Evolutionary conservation across 2,329 filamentous ascomycete species (phyloP).

Genomic region (Cyanodermella asteris): DNA sequence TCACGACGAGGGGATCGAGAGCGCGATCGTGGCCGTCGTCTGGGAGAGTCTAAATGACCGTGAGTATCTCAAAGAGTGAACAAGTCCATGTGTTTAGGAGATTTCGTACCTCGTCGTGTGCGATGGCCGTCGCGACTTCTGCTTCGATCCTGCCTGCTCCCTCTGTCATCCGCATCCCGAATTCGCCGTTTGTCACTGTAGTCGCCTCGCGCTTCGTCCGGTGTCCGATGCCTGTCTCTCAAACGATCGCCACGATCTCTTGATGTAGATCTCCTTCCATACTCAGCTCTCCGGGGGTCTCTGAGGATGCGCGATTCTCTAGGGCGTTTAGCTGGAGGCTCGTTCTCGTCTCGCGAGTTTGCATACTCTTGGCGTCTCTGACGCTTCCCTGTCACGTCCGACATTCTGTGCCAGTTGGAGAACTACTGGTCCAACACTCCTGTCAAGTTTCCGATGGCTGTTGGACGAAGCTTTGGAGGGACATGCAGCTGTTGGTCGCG

Average conservation of each 20-base stretch:
- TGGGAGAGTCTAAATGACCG: constrained; percentile 11
- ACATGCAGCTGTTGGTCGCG: too few species aligned
- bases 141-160: constrained; percentile 15
- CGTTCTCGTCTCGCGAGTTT: too few species aligned
- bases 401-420: too few species aligned
- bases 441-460: too few species aligned
- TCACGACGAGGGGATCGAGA: constrained; percentile 7
- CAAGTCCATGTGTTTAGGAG: constrained; percentile 1
- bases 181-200: constrained; percentile 14
- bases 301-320: too few species aligned
- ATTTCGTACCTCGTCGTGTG: constrained; percentile 20
- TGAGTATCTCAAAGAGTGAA: constrained; percentile 2
- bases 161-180: constrained; percentile 17
- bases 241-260: constrained; percentile 15
- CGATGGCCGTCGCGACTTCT: constrained; percentile 13
- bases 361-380: too few species aligned
- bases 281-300: too few species aligned
- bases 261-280: constrained; percentile 10
- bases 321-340: too few species aligned
- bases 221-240: constrained; percentile 18
- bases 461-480: too few species aligned
- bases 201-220: constrained; percentile 23
- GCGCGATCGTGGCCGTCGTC: constrained; percentile 11
- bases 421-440: too few species aligned
- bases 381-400: too few species aligned